Evolutionary conservation across 352 stramenopile genomes (phyloP), one percentile per base, ranked within the genome.

Genomic region (Plasmopara muralis): DNA sequence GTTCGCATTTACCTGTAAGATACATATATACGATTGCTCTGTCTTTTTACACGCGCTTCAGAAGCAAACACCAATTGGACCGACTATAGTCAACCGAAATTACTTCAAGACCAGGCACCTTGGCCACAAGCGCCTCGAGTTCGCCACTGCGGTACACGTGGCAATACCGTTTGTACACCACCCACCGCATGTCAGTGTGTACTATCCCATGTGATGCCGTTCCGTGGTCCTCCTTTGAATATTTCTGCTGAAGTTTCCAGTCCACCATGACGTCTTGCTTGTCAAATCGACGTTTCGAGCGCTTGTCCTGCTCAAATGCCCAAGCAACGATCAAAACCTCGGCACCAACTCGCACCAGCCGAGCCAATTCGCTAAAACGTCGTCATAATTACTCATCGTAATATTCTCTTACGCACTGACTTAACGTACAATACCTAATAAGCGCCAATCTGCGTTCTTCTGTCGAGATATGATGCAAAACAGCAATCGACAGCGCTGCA

Each of bases 231-330:
- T 66, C 46, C 20, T 63, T 52, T 4, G 55, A 65, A 56, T 87
- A 90, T 43, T 89, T 93, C n/a, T 87, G 64, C 57, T 93, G 82
- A 4, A 93, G 68, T 48, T 93, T 93, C 79, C 77, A 90, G 62
- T 93, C 75, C 40, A 90, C 83, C 68, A 90, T 86, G 35, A 90
- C 83, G 46, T 93, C 83, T 49, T 90, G 79, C 50, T 76, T 43
- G 14, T 85, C 68, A 54, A 93, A 93, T 47, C 70, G 67, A 5
- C 82, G 72, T 62, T 90, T 93, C 12, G 82, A 93, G 4, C 64
- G 57, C 60, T 66, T 66, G 44, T 93, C 83, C 53, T 93, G 83
- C 53, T 93, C 80, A 30, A 91, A 91, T 9, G 83, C 80, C 80
- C 83, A 93, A 9, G 75, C 83, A 12, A 91, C 78, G 42, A 93